Base-by-base conservation (phyloP, 441 rosid species). In the Aleurites moluccanus region DNA sequence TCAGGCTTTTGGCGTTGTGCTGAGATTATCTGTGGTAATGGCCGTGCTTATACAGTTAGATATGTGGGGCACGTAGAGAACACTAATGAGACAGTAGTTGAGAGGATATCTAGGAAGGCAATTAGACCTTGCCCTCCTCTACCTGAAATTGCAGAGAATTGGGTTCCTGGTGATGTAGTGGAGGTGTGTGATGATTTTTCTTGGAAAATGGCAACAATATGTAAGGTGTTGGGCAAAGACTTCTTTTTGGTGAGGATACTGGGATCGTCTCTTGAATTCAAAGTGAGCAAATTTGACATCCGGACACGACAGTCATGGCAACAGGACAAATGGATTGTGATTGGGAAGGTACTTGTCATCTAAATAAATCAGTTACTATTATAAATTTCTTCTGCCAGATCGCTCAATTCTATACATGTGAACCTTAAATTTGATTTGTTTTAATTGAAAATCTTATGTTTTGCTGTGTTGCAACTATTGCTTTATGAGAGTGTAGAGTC, bases 171-270 rank as follows among this genome's bases (percentile, higher is more conserved):
- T 73, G 94, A 93, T 84, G 85, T 93, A 63, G 86, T 93, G 2
- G 98, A 93, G 88, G 93, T 92, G 71, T 86, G 84, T 67, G 78
- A 87, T 42, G 77, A 73, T 72, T 80, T 83, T 78, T 87, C 86
- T 21, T 93, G 98, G 98, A 93, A 86, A 86, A 87, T 87, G 85
- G 98, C 92, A 16, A 88, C 85, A 15, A 82, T 91, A 53, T 83
- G 81, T 8, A 83, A 84, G 79, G 81, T 86, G 73, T 80, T 85
- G 82, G 83, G 81, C 52, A 81, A 77, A 67, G 81, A 78, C 23
- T 68, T 75, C 67, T 77, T 77, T 75, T 74, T 88, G 87, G 88
- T 89, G 28, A 86, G 94, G 80, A 75, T 90, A 62, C 80, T 87
- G 66, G 96, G 97, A 57, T 89, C 93, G 25, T 86, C 89, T 52